Conservation (phyloP, 345 rosid species). For the Citrus medica region DNA sequence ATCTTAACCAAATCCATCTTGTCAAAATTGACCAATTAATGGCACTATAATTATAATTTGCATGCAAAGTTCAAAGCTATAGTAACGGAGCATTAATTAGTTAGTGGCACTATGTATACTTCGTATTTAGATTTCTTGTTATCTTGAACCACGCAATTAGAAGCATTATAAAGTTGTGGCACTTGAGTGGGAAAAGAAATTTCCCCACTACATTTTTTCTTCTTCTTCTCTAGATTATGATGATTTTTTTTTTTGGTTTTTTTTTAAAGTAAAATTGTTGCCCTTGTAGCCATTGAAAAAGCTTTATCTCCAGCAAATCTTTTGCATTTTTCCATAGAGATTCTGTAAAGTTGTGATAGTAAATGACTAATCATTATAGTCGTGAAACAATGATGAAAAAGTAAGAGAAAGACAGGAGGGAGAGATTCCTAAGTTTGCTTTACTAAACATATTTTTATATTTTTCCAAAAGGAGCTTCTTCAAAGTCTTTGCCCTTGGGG, state of each 20-base stretch:
- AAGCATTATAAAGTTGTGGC: background rate
- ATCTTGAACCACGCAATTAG: background rate
- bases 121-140: background rate
- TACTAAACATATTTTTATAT: background rate
- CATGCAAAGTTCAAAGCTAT: no score
- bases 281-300: conserved; percentile 2
- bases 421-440: conserved; percentile 23
- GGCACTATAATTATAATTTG: no score
- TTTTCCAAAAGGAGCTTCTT: conserved; percentile 7
- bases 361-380: conserved; percentile 30
- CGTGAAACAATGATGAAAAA: conserved; percentile 32
- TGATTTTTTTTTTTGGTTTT: background rate
- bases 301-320: conserved; percentile 16
- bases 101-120: background rate
- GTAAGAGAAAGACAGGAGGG: background rate
- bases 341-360: conserved; percentile 33
- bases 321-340: conserved; percentile 29
- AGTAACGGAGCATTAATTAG: no score
- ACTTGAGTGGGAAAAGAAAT: conserved; percentile 12
- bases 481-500: background rate
- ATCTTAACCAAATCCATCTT: no score
- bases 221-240: background rate
- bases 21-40: no score
- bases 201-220: background rate
- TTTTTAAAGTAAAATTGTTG: background rate